Evolutionary conservation across 225 moss, liverwort and hornwort genomes (phyloP), one percentile per base, ranked within the genome.

Genomic region (Asterella californica): DNA sequence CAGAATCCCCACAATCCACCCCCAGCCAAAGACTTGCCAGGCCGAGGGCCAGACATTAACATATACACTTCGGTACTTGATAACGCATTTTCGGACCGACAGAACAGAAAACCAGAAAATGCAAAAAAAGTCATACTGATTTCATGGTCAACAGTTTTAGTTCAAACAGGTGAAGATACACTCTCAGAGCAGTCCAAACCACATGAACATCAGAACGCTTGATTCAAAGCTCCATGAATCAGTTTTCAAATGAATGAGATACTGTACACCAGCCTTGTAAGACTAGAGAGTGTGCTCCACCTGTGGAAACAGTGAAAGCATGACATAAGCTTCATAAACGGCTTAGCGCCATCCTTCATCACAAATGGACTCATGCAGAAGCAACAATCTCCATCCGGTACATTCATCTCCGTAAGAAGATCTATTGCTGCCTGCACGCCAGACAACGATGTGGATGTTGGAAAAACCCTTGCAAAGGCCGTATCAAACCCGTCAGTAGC

Each of bases 291-390:
- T 52, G 52, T 74, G 74, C 65, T 49, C 81, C 27, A 90, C 90
- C 88, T 88, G 78, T 90, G 90, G 70, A 90, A 90, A 68, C 90
- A 90, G 64, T 88, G 90, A 83, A 88, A 90, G 83, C 90, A 90
- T 46, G 86, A 83, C 86, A 88, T 85, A 14, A 90, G 83, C 86
- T 90, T 90, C 86, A 87, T 86, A 67, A 86, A 86, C 29, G 88
- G 90, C 78, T 76, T 79, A 25, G 75, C 79, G 67, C 72, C 86
- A 81, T 83, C 90, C 30, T 85, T 81, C 81, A 84, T 70, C 65
- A 79, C 82, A 64, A 88, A 83, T 33, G 90, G 82, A 70, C 81
- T 49, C 83, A 83, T 83, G 78, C 90, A 90, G 78, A 90, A 90
- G 79, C 90, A 87, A 80, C 90, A 90, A 67, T 90, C 90, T 69